These are phyloP conservation scores for Cytospora schulzeri DNA, from an alignment of 2,329 filamentous ascomycete genomes.

Conservation along the genomic window DNA sequence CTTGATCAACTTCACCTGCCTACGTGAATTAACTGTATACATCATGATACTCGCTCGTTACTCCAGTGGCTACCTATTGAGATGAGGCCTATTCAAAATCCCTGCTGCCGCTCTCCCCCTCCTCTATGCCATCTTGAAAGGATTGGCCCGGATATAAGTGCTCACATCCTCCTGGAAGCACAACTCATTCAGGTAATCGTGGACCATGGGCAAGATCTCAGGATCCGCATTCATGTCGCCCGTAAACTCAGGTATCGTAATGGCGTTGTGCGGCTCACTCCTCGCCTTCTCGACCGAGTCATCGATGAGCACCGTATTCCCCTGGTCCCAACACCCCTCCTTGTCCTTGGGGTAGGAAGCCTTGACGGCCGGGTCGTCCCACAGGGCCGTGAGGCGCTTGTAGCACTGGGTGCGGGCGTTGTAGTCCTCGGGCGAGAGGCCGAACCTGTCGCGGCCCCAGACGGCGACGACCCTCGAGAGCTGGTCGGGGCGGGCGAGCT, in stretches of 20 bases:
- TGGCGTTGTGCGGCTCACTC: slow-evolving; percentile 80
- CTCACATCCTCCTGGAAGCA: slow-evolving; percentile 62
- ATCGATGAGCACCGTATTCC: slow-evolving; percentile 87
- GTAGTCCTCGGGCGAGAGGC: slow-evolving; percentile 67
- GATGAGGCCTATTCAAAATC: neutral
- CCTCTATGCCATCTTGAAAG: slow-evolving; percentile 47
- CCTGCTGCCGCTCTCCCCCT: neutral
- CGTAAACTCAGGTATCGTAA: slow-evolving; percentile 78
- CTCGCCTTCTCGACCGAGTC: slow-evolving; percentile 80
- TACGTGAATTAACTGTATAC: neutral
- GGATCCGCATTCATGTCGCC: slow-evolving; percentile 45
- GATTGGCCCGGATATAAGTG: slow-evolving; percentile 55
- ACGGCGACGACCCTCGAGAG: slow-evolving; percentile 62
- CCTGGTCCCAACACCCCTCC: slow-evolving; percentile 66
- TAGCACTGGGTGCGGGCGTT: slow-evolving; percentile 78
- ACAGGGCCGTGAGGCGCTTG: slow-evolving; percentile 77
- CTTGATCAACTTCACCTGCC: neutral
- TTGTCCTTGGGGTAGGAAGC: slow-evolving; percentile 47
- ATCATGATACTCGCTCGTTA: neutral
- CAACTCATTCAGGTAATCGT: slow-evolving; percentile 62
- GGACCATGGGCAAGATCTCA: slow-evolving; percentile 58
- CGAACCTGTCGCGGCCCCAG: slow-evolving; percentile 80
- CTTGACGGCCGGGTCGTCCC: slow-evolving; percentile 55
- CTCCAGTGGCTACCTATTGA: slow-evolving; percentile 3
- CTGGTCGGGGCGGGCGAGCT: slow-evolving; percentile 62